Base-by-base conservation (phyloP, 306 rosid genomes). In the Cucurbita maxima region DNA sequence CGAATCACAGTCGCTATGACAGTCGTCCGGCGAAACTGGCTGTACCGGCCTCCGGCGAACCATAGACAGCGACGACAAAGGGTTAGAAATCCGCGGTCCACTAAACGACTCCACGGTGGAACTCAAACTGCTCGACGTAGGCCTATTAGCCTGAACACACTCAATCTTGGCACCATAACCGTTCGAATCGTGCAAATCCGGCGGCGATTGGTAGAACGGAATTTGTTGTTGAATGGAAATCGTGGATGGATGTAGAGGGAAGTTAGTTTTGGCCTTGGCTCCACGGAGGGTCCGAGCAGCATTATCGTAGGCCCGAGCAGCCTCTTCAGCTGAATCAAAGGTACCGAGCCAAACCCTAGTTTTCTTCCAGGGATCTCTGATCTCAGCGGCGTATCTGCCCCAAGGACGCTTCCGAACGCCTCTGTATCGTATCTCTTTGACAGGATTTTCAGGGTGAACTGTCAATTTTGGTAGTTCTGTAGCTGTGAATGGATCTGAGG, bases 311-410 rank as follows among this genome's bases (percentile, higher is more conserved):
- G 98, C 98, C 2, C 86, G 71, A 1, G 96, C 98, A 0, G 98
- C 98, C 7, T 88, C 96, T 64, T 84, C 91, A 1, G 96, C 96
- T 7, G 96, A 85, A 43, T 90, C 96, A 43, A 85, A 92, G 6
- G 96, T 92, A 3, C 98, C 98, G 12, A 90, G 89, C 98, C 98
- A 92, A 6, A 90, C 96, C 53, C 96, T 88, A 1, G 86, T 81
- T 62, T 90, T 92, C 78, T 81, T 92, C 92, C 84, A 88, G 4
- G 98, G 96, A 83, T 92, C 96, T 77, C 98, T 71, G 70, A 92
- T 92, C 84, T 92, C 98, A 0, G 98, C 98, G 3, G 92, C 98
- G 84, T 81, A 92, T 78, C 98, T 75, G 0, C 98, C 98, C 96
- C 96, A 88, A 0, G 96, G 98, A 0, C 98, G 87, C 88, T 92